phyloP scores from a whole-genome alignment of 352 stramenopile species.

The Blastocystis hominis region DNA sequence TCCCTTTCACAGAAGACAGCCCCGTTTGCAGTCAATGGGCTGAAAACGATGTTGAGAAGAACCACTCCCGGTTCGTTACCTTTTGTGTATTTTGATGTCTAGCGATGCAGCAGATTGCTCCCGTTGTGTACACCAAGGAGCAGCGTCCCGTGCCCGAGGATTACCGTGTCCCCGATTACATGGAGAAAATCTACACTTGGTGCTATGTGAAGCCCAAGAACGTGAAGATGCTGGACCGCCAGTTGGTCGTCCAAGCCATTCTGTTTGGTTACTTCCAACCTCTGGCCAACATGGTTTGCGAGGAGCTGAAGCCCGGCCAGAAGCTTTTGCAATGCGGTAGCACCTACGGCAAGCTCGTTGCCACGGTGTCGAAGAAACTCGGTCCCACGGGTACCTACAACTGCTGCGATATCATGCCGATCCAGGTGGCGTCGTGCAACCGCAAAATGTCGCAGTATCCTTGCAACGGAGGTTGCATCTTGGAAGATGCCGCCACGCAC shows the following conservation, averaged over 20 bases:
- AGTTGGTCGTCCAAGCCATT: conserved; percentile 47
- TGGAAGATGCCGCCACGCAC: conserved; percentile 45
- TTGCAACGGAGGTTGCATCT: conserved; percentile 35
- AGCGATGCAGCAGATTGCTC: conserved; percentile 28
- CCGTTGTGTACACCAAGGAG: conserved; percentile 48
- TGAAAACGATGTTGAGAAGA: not conserved
- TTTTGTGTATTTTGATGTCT: not conserved
- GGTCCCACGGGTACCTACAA: conserved; percentile 48
- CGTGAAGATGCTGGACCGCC: conserved; percentile 55
- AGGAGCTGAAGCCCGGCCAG: conserved; percentile 29
- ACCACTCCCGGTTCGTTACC: not conserved
- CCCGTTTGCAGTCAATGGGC: not conserved
- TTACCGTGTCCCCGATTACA: conserved; percentile 39
- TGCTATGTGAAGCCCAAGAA: conserved; percentile 55
- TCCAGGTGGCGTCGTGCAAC: conserved; percentile 49
- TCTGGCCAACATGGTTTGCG: conserved; percentile 46
- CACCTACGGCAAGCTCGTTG: conserved; percentile 37
- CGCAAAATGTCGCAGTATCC: conserved; percentile 39
- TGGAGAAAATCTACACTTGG: conserved; percentile 56
- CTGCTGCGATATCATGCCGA: conserved; percentile 52
- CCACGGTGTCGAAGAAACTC: conserved; percentile 37
- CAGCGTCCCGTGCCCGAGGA: conserved; percentile 34
- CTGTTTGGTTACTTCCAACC: conserved; percentile 55
- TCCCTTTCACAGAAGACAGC: conserved; percentile 18
- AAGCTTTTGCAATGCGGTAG: conserved; percentile 36